Evolutionary conservation across 2,329 filamentous ascomycete genomes (phyloP).

Genomic region (Fusarium subglutinans): DNA sequence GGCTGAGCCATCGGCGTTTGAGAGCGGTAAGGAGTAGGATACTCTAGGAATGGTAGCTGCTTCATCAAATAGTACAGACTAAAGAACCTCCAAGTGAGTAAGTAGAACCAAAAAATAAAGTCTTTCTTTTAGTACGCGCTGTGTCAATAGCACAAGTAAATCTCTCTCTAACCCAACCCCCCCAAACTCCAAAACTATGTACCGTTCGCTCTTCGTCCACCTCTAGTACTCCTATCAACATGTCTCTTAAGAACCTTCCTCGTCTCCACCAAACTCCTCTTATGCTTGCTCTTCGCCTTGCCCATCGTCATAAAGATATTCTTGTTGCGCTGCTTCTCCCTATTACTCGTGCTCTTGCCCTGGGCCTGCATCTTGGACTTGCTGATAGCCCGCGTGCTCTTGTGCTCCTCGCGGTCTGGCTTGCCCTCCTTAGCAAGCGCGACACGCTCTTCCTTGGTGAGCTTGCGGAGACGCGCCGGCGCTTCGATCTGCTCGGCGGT

Average conservation of each 20-base stretch:
- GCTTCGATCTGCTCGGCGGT: conserved; percentile 94
- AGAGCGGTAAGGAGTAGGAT: neutral
- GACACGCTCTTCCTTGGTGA: conserved; percentile 88
- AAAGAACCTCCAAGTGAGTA: neutral
- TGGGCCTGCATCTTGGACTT: conserved; percentile 87
- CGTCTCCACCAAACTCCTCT: conserved; percentile 90
- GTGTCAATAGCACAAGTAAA: conserved; percentile 25
- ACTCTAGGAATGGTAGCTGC: neutral
- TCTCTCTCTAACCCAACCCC: conserved; percentile 1
- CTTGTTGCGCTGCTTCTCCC: conserved; percentile 96
- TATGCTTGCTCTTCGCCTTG: conserved; percentile 95
- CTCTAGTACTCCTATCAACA: conserved; percentile 82
- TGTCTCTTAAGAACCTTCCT: conserved; percentile 83
- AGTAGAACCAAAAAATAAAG: conserved; percentile 2
- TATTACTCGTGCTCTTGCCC: conserved; percentile 97
- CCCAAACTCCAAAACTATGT: conserved; percentile 32
- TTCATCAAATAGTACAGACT: neutral
- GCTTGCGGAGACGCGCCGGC: conserved; percentile 81
- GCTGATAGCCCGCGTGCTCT: conserved; percentile 83
- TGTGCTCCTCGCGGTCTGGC: conserved; percentile 80
- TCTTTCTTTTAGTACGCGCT: conserved; percentile 21
- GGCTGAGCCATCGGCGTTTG: neutral
- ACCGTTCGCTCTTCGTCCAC: conserved; percentile 81
- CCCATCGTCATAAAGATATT: conserved; percentile 98
- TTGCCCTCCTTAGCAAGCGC: conserved; percentile 85